A percentile compares a stretch with the other conserved stretches of the same genome.
phyloP scores from a whole-genome alignment of 75 land plant genomes.

The Chamaecyparis obtusa region DNA sequence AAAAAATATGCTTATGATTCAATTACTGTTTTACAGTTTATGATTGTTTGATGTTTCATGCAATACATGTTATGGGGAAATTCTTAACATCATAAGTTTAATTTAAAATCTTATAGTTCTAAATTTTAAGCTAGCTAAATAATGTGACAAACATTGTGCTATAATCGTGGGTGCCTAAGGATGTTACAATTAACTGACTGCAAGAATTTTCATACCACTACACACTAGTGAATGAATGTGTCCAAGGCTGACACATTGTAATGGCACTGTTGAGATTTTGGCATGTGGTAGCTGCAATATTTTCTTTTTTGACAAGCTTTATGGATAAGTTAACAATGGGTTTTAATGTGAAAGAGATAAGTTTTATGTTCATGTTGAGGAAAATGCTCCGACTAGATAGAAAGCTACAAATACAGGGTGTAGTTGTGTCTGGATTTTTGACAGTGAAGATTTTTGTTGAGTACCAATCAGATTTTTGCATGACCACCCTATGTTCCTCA shows the following conservation, averaged over 20 bases:
- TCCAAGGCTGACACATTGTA: not conserved
- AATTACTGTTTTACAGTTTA: not conserved
- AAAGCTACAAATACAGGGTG: too few species aligned
- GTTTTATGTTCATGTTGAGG: not conserved
- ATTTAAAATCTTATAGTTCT: not conserved
- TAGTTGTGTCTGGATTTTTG: too few species aligned
- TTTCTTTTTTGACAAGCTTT: not conserved
- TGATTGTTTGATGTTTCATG: not conserved
- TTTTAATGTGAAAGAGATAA: not conserved
- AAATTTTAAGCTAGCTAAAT: not conserved
- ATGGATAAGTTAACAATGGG: not conserved
- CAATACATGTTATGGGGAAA: not conserved
- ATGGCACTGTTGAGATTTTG: not conserved
- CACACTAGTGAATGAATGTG: not conserved
- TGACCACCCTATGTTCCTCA: not conserved
- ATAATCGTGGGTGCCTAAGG: not conserved
- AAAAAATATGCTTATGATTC: not conserved
- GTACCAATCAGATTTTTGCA: too few species aligned
- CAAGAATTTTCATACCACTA: not conserved
- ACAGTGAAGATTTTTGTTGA: too few species aligned
- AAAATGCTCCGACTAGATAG: not conserved
- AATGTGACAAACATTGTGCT: not conserved
- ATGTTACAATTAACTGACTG: not conserved
- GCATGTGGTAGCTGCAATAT: not conserved
- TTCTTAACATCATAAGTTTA: not conserved